A percentile compares a stretch with the other conserved stretches of the same genome.
Evolutionary conservation across 2,329 filamentous ascomycete genomes (phyloP).

Genomic region (Verticillium dahliae): DNA sequence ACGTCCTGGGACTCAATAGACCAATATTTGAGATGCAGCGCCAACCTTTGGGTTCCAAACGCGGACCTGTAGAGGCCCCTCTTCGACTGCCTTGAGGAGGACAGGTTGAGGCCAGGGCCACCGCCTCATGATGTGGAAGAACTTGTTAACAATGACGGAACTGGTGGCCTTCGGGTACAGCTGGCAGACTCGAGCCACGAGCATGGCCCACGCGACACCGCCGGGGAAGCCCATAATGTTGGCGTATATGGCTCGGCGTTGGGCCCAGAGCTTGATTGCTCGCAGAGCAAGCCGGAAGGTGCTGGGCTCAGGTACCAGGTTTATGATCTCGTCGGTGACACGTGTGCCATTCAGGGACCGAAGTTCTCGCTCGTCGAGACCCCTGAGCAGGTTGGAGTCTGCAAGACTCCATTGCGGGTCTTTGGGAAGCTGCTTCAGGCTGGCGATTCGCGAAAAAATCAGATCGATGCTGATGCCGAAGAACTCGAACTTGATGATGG

Average conservation of each 20-base stretch:
- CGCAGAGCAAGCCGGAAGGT: slow-evolving; percentile 85
- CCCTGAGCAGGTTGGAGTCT: slow-evolving; percentile 78
- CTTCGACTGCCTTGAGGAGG: slow-evolving; percentile 80
- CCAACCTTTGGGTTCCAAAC: slow-evolving; percentile 88
- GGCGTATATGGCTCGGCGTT: slow-evolving; percentile 85
- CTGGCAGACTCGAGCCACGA: slow-evolving; percentile 92
- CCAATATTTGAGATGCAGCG: neutral
- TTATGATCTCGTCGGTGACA: slow-evolving; percentile 87
- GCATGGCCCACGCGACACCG: slow-evolving; percentile 96
- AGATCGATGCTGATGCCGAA: slow-evolving; percentile 89
- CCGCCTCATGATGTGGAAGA: slow-evolving; percentile 83
- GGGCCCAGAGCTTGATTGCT: slow-evolving; percentile 94
- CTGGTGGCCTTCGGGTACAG: slow-evolving; percentile 89
- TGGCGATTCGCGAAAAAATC: slow-evolving; percentile 73
- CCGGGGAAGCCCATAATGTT: slow-evolving; percentile 96
- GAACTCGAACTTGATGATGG: slow-evolving; percentile 95
- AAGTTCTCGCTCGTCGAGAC: slow-evolving; percentile 79
- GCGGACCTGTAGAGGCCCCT: slow-evolving; percentile 70
- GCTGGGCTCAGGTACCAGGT: slow-evolving; percentile 79
- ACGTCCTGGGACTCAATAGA: neutral
- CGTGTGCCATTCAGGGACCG: slow-evolving; percentile 89
- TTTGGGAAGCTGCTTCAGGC: slow-evolving; percentile 61
- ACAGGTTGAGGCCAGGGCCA: slow-evolving; percentile 97
- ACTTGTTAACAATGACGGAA: slow-evolving; percentile 84
- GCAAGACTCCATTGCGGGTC: slow-evolving; percentile 66